These are phyloP conservation scores for Castanea mollissima DNA, from an alignment of 306 rosid genomes.

Conservation along the genomic window DNA sequence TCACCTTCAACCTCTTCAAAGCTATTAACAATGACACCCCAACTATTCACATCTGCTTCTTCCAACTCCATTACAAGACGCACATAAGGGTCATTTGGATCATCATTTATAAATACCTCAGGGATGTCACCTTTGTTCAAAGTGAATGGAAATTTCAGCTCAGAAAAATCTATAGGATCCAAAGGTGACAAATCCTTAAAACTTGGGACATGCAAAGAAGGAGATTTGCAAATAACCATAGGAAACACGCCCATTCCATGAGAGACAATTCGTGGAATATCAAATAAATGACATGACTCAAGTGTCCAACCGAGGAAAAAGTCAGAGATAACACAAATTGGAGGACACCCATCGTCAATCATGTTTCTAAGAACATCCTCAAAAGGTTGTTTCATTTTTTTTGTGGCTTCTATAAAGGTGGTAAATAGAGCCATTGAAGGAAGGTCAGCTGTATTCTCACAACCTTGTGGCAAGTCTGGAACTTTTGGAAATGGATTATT, in stretches of 20 bases:
- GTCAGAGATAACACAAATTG: constrained; percentile 29
- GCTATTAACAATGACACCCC: constrained; percentile 31
- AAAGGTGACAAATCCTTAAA: background rate
- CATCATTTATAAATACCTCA: background rate
- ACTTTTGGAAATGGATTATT: constrained; percentile 17
- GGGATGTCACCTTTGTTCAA: constrained; percentile 15
- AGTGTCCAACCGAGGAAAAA: constrained; percentile 27
- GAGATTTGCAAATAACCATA: constrained; percentile 1
- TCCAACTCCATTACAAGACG: background rate
- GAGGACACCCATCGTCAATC: constrained; percentile 2
- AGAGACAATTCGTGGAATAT: constrained; percentile 15
- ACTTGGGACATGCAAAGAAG: background rate
- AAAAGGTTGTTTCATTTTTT: constrained; percentile 17
- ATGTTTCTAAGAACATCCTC: constrained; percentile 4
- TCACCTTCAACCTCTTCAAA: constrained; percentile 18
- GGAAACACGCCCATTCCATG: constrained; percentile 24
- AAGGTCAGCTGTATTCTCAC: constrained; percentile 26
- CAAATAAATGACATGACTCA: constrained; percentile 2
- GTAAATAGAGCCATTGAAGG: constrained; percentile 6
- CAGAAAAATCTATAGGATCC: background rate
- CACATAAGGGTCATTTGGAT: background rate
- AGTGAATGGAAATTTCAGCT: constrained; percentile 3
- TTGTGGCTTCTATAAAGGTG: constrained; percentile 17
- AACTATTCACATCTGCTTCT: constrained; percentile 19
- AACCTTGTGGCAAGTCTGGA: constrained; percentile 18